Evolutionary conservation across 129 eudicot genomes (phyloP), one percentile per base, ranked within the genome.

Genomic region (Chrysanthemum lavandulifolium): DNA sequence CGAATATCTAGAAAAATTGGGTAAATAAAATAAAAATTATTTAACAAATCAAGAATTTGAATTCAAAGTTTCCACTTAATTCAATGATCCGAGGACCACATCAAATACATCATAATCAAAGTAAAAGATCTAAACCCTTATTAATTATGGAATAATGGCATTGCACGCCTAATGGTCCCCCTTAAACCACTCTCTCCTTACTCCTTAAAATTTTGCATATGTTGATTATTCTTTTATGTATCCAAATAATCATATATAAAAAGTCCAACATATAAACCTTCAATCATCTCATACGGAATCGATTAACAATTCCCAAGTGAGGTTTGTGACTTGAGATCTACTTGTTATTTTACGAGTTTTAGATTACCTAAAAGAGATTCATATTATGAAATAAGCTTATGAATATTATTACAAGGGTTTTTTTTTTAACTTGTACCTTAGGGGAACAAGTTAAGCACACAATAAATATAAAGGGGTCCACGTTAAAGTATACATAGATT

Each of bases 131-230:
- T 55, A 65, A 63, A 65, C 78, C 21, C 48, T 64, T 45, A 65
- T 72, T 72, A 72, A 47, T 72, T 72, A 78, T 72, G 78, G 82
- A 65, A 72, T 72, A 72, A 78, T 65, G 29, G 61, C 68, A 65
- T 7, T 72, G 82, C 82, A 78, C 78, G 82, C 82, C 78, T 78
- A 78, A 72, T 78, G 82, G 82, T 78, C 82, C 82, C 82, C 82
- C 82, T 72, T 71, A 65, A 21, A n/a, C 19, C 77, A 67, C 71
- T 12, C 53, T 73, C 51, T 65, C 33, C 11, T 13, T 73, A 48
- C 15, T 29, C 8, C 16, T 25, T 25, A 54, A 8, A 78, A n/a
- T 69, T 71, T 76, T 58, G 51, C 45, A 58, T 59, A 60, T 31
- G 27, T 13, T 74, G 29, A 53, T 18, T 33, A 5, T 2, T 11